phyloP scores from a whole-genome alignment of 1,139 yeast genomes.

The Nakaseomyces kungkrabaensis region DNA sequence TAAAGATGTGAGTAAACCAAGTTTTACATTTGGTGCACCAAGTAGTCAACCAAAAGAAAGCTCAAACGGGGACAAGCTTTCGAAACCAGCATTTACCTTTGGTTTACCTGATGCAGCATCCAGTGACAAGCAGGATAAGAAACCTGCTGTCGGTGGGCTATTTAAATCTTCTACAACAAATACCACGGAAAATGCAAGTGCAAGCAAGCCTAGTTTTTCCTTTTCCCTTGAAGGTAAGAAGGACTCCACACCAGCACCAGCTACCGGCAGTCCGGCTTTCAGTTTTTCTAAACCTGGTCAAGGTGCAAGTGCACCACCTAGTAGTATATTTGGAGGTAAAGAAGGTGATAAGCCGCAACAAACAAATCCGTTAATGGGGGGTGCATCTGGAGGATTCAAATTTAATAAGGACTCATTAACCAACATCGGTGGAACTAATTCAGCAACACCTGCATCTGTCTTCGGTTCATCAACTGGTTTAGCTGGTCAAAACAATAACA shows the following conservation, averaged over 20 bases:
- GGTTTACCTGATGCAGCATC: neutral
- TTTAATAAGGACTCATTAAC: neutral
- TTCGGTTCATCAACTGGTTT: neutral
- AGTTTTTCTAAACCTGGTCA: slow-evolving; percentile 3
- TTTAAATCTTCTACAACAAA: slow-evolving; percentile 3
- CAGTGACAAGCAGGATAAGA: neutral
- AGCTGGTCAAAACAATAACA: neutral
- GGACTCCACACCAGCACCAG: neutral
- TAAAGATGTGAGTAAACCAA: neutral
- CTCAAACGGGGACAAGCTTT: neutral
- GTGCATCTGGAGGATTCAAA: neutral
- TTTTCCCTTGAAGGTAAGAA: neutral
- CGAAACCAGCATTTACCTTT: slow-evolving; percentile 10
- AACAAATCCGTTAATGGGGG: neutral
- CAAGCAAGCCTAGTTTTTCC: neutral
- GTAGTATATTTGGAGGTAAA: neutral
- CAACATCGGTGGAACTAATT: neutral
- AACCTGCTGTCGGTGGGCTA: neutral
- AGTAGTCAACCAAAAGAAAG: neutral
- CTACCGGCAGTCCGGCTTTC: slow-evolving; percentile 4
- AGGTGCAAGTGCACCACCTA: neutral
- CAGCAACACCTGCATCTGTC: neutral
- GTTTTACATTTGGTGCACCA: slow-evolving; percentile 1
- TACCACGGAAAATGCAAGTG: neutral
- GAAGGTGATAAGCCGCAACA: neutral